Evolutionary conservation across 306 rosid species (phyloP).

Genomic region (Rubus idaeus): DNA sequence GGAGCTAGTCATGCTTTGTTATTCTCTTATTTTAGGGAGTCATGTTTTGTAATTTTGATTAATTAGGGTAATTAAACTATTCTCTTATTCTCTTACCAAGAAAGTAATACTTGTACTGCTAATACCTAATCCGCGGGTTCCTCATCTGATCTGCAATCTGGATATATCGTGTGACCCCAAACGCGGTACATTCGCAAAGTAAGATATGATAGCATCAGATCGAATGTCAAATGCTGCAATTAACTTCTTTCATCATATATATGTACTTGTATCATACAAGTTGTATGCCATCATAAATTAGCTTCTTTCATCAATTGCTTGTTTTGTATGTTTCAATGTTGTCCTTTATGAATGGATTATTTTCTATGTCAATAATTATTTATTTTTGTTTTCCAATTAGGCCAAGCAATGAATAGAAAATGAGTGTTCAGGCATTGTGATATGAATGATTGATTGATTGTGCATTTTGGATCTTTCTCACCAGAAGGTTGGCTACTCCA

Average conservation of each 20-base stretch:
- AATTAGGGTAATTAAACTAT: too few relatives aligned
- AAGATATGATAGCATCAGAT: not conserved
- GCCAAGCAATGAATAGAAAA: conserved; percentile 22
- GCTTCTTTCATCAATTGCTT: not conserved
- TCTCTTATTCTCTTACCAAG: too few relatives aligned
- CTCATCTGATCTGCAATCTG: not conserved
- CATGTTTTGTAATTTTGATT: too few relatives aligned
- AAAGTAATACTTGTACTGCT: too few relatives aligned
- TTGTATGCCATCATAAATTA: not conserved
- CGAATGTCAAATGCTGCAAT: not conserved
- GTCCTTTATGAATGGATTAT: not conserved
- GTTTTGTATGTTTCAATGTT: not conserved
- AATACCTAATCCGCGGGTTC: not conserved
- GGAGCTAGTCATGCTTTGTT: not conserved
- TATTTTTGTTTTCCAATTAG: conserved; percentile 2
- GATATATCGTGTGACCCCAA: not conserved
- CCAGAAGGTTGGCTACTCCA: conserved; percentile 14
- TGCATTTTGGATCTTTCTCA: conserved; percentile 21
- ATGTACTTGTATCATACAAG: too few relatives aligned
- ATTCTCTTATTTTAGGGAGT: not conserved
- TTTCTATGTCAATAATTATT: not conserved
- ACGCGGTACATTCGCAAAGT: not conserved
- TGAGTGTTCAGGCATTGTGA: conserved; percentile 11
- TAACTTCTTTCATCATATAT: not conserved
- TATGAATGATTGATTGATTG: conserved; percentile 12